Evolutionary conservation across 169 alveolate species (phyloP).

Genomic region (Cryptosporidium muris): DNA sequence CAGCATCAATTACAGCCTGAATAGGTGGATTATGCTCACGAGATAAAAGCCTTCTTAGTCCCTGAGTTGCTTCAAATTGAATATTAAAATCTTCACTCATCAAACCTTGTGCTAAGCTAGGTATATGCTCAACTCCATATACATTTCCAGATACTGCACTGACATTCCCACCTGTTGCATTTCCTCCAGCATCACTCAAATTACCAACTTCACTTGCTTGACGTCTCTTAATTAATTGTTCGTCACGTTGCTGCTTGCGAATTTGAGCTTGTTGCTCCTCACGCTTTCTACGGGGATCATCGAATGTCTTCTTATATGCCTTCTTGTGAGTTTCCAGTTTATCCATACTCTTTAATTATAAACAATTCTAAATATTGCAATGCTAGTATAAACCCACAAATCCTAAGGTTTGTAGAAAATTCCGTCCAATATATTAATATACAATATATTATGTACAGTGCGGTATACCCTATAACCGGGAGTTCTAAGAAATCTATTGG

Average conservation of each 20-base stretch:
- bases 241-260: constrained; percentile 88
- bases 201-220: constrained; percentile 71
- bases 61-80: constrained; percentile 85
- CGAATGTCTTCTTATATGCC: constrained; percentile 86
- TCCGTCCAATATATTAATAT: neutral
- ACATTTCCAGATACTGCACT: constrained; percentile 71
- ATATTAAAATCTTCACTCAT: constrained; percentile 82
- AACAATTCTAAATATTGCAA: neutral
- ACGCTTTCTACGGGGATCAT: constrained; percentile 89
- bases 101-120: constrained; percentile 79
- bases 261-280: constrained; percentile 90
- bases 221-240: constrained; percentile 84
- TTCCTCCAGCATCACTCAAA: constrained; percentile 63
- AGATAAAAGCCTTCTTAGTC: constrained; percentile 91
- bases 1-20: constrained; percentile 91
- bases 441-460: no score
- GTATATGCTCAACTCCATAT: constrained; percentile 75
- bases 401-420: neutral
- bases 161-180: constrained; percentile 71
- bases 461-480: no score
- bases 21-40: constrained; percentile 93
- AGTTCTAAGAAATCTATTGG: no score
- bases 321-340: constrained; percentile 72
- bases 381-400: constrained; percentile 18
- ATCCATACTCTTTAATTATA: constrained; percentile 16